Evolutionary conservation across 2,329 filamentous ascomycete species (phyloP).

Genomic region (Aspergillus flavus): DNA sequence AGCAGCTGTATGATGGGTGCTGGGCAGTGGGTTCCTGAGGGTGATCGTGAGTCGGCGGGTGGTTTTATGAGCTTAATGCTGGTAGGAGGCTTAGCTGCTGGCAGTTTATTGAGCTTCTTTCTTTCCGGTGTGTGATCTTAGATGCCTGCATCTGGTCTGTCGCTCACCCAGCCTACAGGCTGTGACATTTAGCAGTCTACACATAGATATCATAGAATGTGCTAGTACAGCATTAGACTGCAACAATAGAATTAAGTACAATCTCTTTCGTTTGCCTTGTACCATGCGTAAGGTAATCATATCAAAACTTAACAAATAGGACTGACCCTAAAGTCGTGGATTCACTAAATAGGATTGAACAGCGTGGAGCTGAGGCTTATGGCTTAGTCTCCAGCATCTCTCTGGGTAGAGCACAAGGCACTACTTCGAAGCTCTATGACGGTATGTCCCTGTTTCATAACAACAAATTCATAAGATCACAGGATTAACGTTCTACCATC

Average conservation of each 20-base stretch:
- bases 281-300: background rate
- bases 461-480: background rate
- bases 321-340: background rate
- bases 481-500: background rate
- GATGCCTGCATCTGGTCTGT: background rate
- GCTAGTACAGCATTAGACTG: background rate
- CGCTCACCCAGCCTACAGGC: background rate
- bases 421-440: background rate
- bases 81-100: constrained; percentile 78
- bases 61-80: constrained; percentile 93
- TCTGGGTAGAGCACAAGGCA: background rate
- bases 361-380: background rate
- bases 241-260: background rate
- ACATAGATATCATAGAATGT: background rate
- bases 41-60: constrained; percentile 84
- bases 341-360: background rate
- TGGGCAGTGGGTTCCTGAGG: constrained; percentile 75
- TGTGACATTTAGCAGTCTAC: background rate
- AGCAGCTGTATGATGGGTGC: constrained; percentile 92
- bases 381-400: no score
- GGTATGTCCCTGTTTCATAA: background rate
- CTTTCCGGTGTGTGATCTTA: constrained; percentile 49
- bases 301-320: background rate
- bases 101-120: constrained; percentile 88
- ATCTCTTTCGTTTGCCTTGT: background rate